Evolutionary conservation across 176 grass and related monocot species (phyloP).

Genomic region (Carex scoparia): DNA sequence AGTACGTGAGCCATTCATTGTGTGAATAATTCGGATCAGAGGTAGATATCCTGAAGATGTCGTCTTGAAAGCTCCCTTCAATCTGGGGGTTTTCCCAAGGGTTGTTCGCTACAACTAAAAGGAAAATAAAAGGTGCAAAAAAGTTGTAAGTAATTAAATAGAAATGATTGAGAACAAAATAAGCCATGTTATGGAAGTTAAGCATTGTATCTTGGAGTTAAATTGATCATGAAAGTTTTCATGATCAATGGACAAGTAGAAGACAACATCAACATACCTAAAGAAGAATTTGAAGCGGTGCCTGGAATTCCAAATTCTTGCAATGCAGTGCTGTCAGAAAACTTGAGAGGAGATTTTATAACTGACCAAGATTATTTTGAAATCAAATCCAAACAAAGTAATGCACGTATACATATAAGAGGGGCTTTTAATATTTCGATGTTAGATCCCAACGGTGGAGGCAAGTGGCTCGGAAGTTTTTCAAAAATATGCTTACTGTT

Average conservation of each 20-base stretch:
- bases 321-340: not conserved
- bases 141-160: not conserved
- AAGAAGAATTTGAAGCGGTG: not conserved
- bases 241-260: not conserved
- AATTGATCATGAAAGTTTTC: not conserved
- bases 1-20: slow-evolving; percentile 11
- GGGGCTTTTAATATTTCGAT: not conserved
- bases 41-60: not conserved
- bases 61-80: slow-evolving; percentile 1
- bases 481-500: not conserved
- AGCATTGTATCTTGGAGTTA: not conserved
- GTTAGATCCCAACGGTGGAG: not conserved
- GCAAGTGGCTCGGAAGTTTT: not conserved
- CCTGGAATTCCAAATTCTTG: slow-evolving; percentile 10
- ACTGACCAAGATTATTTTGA: not conserved
- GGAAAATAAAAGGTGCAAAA: not conserved
- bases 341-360: not conserved
- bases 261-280: not conserved
- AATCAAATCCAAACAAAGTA: not conserved
- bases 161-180: not conserved
- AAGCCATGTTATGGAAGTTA: not conserved
- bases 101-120: not conserved
- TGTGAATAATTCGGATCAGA: not conserved
- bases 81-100: not conserved
- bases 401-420: not conserved